phyloP scores from a whole-genome alignment of 208 protist genomes.

The Acanthamoeba polyphaga region DNA sequence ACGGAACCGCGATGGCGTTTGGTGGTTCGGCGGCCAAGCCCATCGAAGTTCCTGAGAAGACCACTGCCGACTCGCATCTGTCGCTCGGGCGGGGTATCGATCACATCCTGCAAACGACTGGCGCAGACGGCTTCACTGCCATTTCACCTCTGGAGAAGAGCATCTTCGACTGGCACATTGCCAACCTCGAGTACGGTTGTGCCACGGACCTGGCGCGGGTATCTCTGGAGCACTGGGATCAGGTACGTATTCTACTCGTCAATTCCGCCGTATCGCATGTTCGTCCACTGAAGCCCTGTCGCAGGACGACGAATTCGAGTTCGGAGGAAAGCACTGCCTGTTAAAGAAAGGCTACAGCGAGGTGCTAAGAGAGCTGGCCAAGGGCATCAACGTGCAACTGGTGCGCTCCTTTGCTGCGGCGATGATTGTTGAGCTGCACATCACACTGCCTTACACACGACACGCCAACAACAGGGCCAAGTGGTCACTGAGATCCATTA shows the following conservation, averaged over 20 bases:
- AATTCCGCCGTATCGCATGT: background rate
- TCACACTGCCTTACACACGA: background rate
- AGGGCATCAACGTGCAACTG: conserved; percentile 21
- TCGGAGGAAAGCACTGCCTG: conserved; percentile 56
- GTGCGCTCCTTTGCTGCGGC: background rate
- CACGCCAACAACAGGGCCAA: conserved; percentile 6
- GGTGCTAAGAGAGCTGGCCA: conserved; percentile 17
- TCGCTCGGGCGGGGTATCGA: conserved; percentile 39
- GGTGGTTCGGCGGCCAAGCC: background rate
- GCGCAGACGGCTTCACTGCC: background rate
- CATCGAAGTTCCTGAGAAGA: background rate
- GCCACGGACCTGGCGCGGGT: conserved; percentile 65
- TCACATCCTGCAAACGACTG: conserved; percentile 33
- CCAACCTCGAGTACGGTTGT: conserved; percentile 79
- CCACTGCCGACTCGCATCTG: background rate
- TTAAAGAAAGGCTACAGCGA: conserved; percentile 27
- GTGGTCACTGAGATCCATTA: conserved; percentile 32
- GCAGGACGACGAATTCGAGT: conserved; percentile 77
- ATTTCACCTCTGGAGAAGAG: conserved; percentile 59
- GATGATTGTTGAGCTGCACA: background rate
- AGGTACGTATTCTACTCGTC: background rate
- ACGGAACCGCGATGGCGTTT: background rate
- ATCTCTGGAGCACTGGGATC: conserved; percentile 75
- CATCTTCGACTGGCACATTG: conserved; percentile 77
- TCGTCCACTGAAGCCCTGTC: background rate